Evolutionary conservation across 208 protist species (phyloP).

Genomic region (Novymonas esmeraldas): DNA sequence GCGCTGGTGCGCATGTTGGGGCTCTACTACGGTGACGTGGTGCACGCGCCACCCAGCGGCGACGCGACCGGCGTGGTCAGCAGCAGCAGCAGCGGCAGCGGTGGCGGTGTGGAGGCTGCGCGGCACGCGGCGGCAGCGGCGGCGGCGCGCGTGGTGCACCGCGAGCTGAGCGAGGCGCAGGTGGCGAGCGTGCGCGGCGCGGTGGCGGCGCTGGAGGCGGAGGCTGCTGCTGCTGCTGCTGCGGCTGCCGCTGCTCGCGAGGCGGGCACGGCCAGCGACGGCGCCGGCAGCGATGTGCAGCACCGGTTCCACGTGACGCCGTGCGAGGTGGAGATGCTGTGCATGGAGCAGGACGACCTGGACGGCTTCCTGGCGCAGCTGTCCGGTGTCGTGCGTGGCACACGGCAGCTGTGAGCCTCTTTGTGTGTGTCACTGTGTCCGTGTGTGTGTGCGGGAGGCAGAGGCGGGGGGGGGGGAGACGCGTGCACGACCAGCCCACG

Average conservation of each 20-base stretch:
- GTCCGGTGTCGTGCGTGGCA: constrained; percentile 30
- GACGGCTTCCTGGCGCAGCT: constrained; percentile 66
- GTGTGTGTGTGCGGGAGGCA: too few species aligned
- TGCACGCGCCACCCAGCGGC: constrained; percentile 8
- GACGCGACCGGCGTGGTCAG: neutral
- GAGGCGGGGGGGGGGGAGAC: too few species aligned
- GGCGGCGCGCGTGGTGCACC: constrained; percentile 39
- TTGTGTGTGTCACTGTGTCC: neutral
- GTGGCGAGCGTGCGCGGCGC: constrained; percentile 27
- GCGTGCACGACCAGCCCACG: too few species aligned
- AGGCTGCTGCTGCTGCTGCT: constrained; percentile 29
- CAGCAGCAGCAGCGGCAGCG: neutral
- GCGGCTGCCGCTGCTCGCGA: constrained; percentile 3
- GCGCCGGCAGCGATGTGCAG: constrained; percentile 1
- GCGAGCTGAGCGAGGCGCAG: constrained; percentile 38
- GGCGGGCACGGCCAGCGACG: neutral
- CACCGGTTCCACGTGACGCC: constrained; percentile 64
- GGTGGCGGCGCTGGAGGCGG: constrained; percentile 38
- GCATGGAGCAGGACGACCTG: constrained; percentile 59
- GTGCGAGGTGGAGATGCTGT: constrained; percentile 80
- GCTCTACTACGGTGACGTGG: constrained; percentile 77
- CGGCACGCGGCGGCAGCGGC: constrained; percentile 26
- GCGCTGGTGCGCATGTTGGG: constrained; percentile 64
- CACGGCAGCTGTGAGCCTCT: constrained; percentile 15
- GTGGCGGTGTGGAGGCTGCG: constrained; percentile 10